phyloP scores from a whole-genome alignment of 306 rosid genomes.

The Quercus suber region DNA sequence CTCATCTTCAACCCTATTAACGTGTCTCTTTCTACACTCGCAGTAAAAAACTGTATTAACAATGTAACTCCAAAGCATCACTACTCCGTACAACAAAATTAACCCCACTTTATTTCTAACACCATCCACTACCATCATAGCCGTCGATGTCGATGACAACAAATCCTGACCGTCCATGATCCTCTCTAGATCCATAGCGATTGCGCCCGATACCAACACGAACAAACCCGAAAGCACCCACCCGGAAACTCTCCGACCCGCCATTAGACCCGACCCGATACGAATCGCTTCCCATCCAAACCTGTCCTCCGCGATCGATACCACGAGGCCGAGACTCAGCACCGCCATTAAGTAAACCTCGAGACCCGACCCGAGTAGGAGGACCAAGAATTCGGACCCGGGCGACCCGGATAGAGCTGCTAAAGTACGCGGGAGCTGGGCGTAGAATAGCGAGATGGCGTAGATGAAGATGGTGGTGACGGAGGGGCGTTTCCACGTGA shows the following conservation, averaged over 20 bases:
- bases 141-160: constrained; percentile 11
- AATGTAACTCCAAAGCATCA: constrained; percentile 55
- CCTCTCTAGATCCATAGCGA: constrained; percentile 32
- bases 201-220: constrained; percentile 28
- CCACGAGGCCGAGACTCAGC: constrained; percentile 51
- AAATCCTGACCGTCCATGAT: constrained; percentile 44
- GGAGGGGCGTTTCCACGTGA: constrained; percentile 37
- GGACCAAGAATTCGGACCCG: constrained; percentile 6
- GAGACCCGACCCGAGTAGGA: constrained; percentile 21
- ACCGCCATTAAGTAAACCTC: constrained; percentile 67
- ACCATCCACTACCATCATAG: constrained; percentile 10
- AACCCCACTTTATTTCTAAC: constrained; percentile 37
- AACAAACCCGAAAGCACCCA: constrained; percentile 55
- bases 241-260: constrained; percentile 45
- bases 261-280: constrained; percentile 49
- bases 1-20: constrained; percentile 22
- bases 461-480: constrained; percentile 54
- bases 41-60: constrained; percentile 58
- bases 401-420: constrained; percentile 11
- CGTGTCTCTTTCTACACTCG: constrained; percentile 54
- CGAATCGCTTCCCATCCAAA: constrained; percentile 63
- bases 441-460: constrained; percentile 40
- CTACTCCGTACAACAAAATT: constrained; percentile 43
- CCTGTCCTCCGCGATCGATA: constrained; percentile 65
- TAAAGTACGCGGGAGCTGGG: constrained; percentile 24